Evolutionary conservation across 2,329 filamentous ascomycete species (phyloP).

Genomic region (Chaetomium olivaceum): DNA sequence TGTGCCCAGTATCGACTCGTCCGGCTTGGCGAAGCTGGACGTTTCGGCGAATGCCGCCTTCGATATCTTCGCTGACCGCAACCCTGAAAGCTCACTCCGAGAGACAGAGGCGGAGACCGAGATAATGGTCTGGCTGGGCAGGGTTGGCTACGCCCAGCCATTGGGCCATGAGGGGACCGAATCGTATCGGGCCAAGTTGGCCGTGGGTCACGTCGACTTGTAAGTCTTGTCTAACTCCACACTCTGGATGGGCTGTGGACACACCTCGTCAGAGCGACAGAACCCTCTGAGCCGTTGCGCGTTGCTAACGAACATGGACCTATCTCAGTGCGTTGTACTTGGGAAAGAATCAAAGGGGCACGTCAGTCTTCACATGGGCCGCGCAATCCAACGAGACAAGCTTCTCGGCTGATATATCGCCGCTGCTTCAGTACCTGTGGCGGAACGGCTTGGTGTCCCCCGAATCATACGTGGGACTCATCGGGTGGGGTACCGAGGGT

Average conservation of each 20-base stretch:
- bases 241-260: background rate
- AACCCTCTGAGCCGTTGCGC: background rate
- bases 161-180: conserved; percentile 32
- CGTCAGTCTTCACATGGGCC: conserved; percentile 38
- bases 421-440: conserved; percentile 38
- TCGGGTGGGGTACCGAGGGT: conserved; percentile 39
- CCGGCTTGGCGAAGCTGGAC: conserved; percentile 29
- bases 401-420: conserved; percentile 37
- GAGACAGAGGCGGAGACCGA: conserved; percentile 37
- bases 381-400: conserved; percentile 31
- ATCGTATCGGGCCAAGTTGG: conserved; percentile 32
- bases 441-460: conserved; percentile 35
- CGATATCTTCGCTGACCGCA: conserved; percentile 38
- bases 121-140: conserved; percentile 41
- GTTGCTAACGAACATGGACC: conserved; percentile 14
- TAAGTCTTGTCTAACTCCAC: conserved; percentile 18
- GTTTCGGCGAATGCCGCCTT: conserved; percentile 38
- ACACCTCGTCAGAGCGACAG: background rate
- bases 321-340: conserved; percentile 35
- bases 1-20: conserved; percentile 30
- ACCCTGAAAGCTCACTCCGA: conserved; percentile 31
- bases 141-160: conserved; percentile 35
- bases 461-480: conserved; percentile 35
- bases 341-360: conserved; percentile 36
- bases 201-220: conserved; percentile 35